Conservation (phyloP, 2,329 filamentous ascomycete genomes). For the Nemania abortiva region DNA sequence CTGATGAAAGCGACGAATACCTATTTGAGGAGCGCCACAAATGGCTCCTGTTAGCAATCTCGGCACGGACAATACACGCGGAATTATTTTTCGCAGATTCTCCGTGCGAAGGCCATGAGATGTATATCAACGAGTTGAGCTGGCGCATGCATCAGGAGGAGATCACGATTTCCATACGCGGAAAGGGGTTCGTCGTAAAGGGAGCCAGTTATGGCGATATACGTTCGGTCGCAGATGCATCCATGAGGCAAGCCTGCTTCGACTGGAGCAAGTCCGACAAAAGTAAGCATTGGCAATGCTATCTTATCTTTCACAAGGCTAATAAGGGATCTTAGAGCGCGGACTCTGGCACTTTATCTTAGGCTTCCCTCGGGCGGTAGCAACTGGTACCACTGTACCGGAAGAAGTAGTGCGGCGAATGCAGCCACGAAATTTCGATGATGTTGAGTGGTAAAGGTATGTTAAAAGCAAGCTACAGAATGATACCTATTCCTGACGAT, state of each 20-base stretch:
- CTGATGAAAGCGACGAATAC: no score
- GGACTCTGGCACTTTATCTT: not conserved
- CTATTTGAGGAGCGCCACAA: not conserved
- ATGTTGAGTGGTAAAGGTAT: no score
- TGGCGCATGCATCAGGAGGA: not conserved
- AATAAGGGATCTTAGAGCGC: not conserved
- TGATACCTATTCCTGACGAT: no score
- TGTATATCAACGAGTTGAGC: not conserved
- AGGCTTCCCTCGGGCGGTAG: not conserved
- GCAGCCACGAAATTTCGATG: no score
- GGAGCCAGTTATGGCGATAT: not conserved
- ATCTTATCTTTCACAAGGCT: not conserved
- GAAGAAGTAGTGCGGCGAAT: no score
- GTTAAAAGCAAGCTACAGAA: no score
- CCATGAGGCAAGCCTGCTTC: not conserved
- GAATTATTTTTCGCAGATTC: not conserved
- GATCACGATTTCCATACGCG: not conserved
- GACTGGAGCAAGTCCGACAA: slow-evolving; percentile 6
- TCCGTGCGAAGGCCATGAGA: not conserved
- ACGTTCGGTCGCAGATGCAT: not conserved
- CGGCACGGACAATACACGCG: not conserved
- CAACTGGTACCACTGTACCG: no score
- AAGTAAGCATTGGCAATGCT: not conserved
- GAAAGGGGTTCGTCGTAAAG: slow-evolving; percentile 2
- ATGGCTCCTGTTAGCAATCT: not conserved